A percentile compares a stretch with the other conserved stretches of the same genome.
These are phyloP conservation scores for Pseudogymnoascus sp. DNA, from an alignment of 2,329 filamentous ascomycete species.

Conservation along the genomic window DNA sequence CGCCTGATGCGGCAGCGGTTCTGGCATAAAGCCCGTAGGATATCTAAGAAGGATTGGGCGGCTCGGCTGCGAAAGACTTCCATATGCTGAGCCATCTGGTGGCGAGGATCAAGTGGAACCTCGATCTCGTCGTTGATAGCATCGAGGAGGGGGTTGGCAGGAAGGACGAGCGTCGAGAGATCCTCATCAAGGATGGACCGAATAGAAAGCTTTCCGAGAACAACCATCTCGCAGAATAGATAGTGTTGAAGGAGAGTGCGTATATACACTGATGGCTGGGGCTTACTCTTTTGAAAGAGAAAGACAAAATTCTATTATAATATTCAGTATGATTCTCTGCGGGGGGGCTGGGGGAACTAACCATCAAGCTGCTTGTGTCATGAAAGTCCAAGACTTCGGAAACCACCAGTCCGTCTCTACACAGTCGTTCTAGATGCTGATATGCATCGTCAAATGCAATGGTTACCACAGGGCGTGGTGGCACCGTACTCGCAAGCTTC, in stretches of 20 bases:
- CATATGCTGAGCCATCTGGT: slow-evolving; percentile 66
- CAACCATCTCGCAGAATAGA: slow-evolving; percentile 64
- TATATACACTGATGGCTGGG: slow-evolving; percentile 76
- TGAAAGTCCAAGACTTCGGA: slow-evolving; percentile 60
- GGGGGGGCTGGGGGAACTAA: slow-evolving; percentile 32
- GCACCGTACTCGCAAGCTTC: slow-evolving; percentile 87
- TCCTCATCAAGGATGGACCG: slow-evolving; percentile 75
- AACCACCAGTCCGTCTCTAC: slow-evolving; percentile 63
- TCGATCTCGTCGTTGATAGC: slow-evolving; percentile 71
- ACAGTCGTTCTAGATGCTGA: slow-evolving; percentile 61
- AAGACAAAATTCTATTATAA: slow-evolving; percentile 60
- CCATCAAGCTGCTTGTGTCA: slow-evolving; percentile 63
- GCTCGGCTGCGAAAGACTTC: slow-evolving; percentile 58
- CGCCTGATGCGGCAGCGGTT: slow-evolving; percentile 86
- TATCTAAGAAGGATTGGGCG: slow-evolving; percentile 69
- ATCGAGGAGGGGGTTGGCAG: slow-evolving; percentile 63
- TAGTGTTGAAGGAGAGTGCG: slow-evolving; percentile 72
- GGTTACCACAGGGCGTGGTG: slow-evolving; percentile 81
- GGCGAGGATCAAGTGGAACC: slow-evolving; percentile 63
- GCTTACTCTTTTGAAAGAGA: slow-evolving; percentile 69
- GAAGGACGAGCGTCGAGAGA: slow-evolving; percentile 68
- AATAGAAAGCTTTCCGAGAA: slow-evolving; percentile 61
- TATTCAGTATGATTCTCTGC: slow-evolving; percentile 9
- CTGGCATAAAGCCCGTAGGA: slow-evolving; percentile 78
- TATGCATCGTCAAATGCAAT: slow-evolving; percentile 67